These are phyloP conservation scores for Pugionium cornutum DNA, from an alignment of 345 rosid species.

Conservation along the genomic window DNA sequence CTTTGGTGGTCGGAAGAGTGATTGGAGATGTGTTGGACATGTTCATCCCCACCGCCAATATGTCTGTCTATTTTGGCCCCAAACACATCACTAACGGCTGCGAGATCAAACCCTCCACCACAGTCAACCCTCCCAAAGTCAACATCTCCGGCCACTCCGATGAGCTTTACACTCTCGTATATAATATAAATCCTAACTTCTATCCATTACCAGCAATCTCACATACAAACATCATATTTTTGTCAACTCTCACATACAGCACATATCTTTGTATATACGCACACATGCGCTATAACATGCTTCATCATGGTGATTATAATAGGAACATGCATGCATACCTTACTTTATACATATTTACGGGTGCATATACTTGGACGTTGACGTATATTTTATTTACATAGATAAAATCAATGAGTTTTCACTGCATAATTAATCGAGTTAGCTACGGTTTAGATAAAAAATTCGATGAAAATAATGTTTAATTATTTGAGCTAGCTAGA, in stretches of 20 bases:
- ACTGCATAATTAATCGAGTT: neutral
- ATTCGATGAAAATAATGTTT: conserved; percentile 3
- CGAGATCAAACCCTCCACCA: conserved; percentile 77
- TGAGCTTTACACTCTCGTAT: conserved; percentile 71
- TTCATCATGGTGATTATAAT: neutral
- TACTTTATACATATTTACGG: neutral
- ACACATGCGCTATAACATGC: conserved; percentile 17
- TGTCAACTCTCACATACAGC: too few relatives aligned
- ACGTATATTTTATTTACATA: neutral
- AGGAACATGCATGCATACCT: conserved; percentile 29
- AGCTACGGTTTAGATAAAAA: conserved; percentile 6
- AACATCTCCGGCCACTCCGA: conserved; percentile 61
- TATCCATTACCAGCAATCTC: conserved; percentile 7
- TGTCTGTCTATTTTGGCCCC: conserved; percentile 65
- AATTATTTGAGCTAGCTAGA: neutral
- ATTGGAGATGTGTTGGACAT: conserved; percentile 86
- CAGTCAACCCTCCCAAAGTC: conserved; percentile 58
- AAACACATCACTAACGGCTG: conserved; percentile 84
- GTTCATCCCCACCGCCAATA: conserved; percentile 65
- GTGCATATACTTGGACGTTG: conserved; percentile 11
- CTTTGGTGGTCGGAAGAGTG: conserved; percentile 78
- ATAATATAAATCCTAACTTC: neutral
- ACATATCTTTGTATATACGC: neutral
- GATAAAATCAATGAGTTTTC: neutral
- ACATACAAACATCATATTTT: neutral